Evolutionary conservation across 768 basidiomycete species (phyloP).

Genomic region (Rhodocollybia butyracea): DNA sequence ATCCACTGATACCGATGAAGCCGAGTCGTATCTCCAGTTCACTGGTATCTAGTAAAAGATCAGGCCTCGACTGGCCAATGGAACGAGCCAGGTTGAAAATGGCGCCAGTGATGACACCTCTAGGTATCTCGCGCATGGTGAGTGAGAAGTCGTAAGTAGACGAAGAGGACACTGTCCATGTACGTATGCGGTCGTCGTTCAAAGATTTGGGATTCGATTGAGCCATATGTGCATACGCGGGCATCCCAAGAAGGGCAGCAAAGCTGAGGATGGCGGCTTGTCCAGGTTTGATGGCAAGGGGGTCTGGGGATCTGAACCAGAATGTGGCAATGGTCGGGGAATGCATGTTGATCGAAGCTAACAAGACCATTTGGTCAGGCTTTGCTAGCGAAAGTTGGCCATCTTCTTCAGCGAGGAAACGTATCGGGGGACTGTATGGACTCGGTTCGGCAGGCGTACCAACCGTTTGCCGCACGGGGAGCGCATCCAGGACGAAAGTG

Average conservation of each 20-base stretch:
- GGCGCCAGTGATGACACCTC: conserved; percentile 52
- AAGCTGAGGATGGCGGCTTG: conserved; percentile 58
- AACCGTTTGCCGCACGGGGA: conserved; percentile 46
- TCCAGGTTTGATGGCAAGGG: conserved; percentile 37
- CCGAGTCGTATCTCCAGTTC: conserved; percentile 37
- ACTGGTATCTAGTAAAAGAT: conserved; percentile 36
- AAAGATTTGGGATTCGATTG: conserved; percentile 37
- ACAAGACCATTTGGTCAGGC: conserved; percentile 22
- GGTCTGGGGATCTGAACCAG: conserved; percentile 36
- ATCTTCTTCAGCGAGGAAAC: conserved; percentile 47
- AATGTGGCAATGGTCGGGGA: conserved; percentile 52
- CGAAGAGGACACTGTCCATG: conserved; percentile 56
- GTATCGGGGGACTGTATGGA: conserved; percentile 60
- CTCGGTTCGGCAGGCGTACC: conserved; percentile 29
- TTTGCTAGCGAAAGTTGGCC: conserved; percentile 15
- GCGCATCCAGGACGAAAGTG: conserved; percentile 47
- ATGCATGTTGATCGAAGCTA: conserved; percentile 41
- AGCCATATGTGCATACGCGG: conserved; percentile 51
- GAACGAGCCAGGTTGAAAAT: conserved; percentile 48
- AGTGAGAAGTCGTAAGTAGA: conserved; percentile 32
- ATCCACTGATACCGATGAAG: conserved; percentile 53
- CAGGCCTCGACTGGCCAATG: conserved; percentile 35
- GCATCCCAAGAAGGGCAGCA: conserved; percentile 43
- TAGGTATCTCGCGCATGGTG: conserved; percentile 54
- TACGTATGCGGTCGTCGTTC: conserved; percentile 62